phyloP scores from a whole-genome alignment of 352 stramenopile species.

The Pythium insidiosum region DNA sequence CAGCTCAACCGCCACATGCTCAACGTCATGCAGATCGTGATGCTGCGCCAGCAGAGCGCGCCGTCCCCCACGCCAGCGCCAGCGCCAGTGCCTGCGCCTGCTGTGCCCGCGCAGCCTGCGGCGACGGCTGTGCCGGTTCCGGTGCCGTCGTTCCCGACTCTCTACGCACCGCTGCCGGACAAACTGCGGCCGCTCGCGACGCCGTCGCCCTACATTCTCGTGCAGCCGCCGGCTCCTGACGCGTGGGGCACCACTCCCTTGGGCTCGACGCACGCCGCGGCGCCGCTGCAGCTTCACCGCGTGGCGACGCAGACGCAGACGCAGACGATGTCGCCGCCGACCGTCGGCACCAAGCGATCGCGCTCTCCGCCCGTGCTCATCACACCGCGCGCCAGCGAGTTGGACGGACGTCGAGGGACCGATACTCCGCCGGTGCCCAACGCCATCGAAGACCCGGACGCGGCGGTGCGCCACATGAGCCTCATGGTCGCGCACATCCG shows the following conservation, averaged over 20 bases:
- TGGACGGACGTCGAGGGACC: too few relatives aligned
- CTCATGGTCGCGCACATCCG: slow-evolving; percentile 50
- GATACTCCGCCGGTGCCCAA: too few relatives aligned
- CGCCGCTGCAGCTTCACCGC: not conserved
- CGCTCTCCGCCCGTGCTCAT: slow-evolving; percentile 2
- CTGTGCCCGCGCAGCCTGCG: too few relatives aligned
- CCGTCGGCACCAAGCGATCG: slow-evolving; percentile 11
- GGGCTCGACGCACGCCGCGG: slow-evolving; percentile 4
- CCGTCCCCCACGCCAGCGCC: not conserved
- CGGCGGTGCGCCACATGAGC: slow-evolving; percentile 57
- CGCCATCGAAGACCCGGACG: too few relatives aligned
- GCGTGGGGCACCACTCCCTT: not conserved
- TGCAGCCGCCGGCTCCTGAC: too few relatives aligned
- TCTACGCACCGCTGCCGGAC: too few relatives aligned
- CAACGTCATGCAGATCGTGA: slow-evolving; percentile 42
- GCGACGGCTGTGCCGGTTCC: too few relatives aligned
- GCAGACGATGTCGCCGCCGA: not conserved
- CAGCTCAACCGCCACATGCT: slow-evolving; percentile 62
- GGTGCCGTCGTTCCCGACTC: too few relatives aligned
- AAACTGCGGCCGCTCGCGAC: not conserved
- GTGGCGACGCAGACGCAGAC: too few relatives aligned
- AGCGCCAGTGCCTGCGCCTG: too few relatives aligned
- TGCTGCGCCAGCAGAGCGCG: slow-evolving; percentile 17
- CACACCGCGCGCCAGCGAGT: not conserved
- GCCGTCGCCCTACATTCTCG: not conserved